phyloP scores from a whole-genome alignment of 495 filamentous ascomycete species.

The Pyronema omphalodes region DNA sequence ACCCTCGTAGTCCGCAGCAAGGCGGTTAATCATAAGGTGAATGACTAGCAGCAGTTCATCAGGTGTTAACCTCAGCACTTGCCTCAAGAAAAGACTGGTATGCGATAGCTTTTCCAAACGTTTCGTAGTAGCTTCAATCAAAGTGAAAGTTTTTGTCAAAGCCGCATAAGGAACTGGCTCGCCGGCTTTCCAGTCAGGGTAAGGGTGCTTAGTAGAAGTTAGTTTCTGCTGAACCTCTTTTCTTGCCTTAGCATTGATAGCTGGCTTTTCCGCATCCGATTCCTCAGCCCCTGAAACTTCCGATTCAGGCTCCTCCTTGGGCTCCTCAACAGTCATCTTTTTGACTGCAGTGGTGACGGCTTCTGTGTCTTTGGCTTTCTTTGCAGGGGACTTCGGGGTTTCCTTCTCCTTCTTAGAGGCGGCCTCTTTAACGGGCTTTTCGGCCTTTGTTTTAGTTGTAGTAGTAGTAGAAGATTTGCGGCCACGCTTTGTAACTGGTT shows the following conservation, averaged over 20 bases:
- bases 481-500: conserved; percentile 11
- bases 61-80: conserved; percentile 81
- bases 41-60: conserved; percentile 73
- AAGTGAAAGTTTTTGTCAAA: conserved; percentile 80
- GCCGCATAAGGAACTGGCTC: conserved; percentile 87
- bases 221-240: conserved; percentile 70
- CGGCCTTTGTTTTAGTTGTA: conserved; percentile 11
- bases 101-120: conserved; percentile 68
- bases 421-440: not conserved
- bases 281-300: conserved; percentile 30
- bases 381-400: conserved; percentile 27
- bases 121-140: conserved; percentile 85
- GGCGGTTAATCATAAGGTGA: conserved; percentile 91
- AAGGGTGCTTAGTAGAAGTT: conserved; percentile 52
- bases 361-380: conserved; percentile 30
- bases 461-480: conserved; percentile 26
- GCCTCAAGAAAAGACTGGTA: conserved; percentile 76
- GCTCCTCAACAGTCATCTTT: conserved; percentile 23
- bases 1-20: conserved; percentile 88
- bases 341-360: conserved; percentile 19
- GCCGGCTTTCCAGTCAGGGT: conserved; percentile 82
- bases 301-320: conserved; percentile 32
- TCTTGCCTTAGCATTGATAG: conserved; percentile 54
- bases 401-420: conserved; percentile 21
- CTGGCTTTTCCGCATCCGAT: conserved; percentile 59